phyloP scores from a whole-genome alignment of 441 rosid species.

The Raphanus hybrid region DNA sequence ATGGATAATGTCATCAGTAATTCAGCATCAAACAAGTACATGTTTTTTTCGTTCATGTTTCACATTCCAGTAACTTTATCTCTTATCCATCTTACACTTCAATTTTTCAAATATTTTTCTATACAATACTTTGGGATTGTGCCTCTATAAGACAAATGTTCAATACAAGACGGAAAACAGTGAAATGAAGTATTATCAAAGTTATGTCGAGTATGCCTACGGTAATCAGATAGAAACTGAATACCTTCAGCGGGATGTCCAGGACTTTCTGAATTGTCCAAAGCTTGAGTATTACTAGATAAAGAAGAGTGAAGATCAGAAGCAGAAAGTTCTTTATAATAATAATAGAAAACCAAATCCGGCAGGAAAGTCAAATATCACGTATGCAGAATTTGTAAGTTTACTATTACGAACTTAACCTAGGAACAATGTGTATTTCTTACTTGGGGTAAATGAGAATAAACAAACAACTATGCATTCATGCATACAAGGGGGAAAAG shows the following conservation, averaged over 20 bases:
- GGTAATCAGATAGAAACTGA: slow-evolving; percentile 35
- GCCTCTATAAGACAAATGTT: slow-evolving; percentile 19
- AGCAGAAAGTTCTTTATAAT: slow-evolving; percentile 3
- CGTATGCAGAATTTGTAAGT: slow-evolving; percentile 3
- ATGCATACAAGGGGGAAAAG: not conserved
- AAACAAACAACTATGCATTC: slow-evolving; percentile 23
- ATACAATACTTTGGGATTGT: slow-evolving; percentile 22
- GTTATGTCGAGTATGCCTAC: slow-evolving; percentile 12
- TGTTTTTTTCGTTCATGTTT: slow-evolving; percentile 6
- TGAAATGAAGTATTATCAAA: not conserved
- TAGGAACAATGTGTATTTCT: not conserved
- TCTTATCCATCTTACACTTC: slow-evolving; percentile 15
- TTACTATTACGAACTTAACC: not conserved
- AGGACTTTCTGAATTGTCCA: slow-evolving; percentile 45
- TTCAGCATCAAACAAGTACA: slow-evolving; percentile 19
- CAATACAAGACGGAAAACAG: slow-evolving; percentile 3
- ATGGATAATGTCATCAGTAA: slow-evolving; percentile 6
- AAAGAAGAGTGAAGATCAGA: slow-evolving; percentile 30
- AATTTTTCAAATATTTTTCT: too few relatives aligned
- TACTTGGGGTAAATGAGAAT: slow-evolving; percentile 8
- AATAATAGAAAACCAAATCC: slow-evolving; percentile 12
- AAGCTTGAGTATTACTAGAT: slow-evolving; percentile 60
- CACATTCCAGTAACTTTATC: not conserved
- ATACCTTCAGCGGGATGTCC: slow-evolving; percentile 53
- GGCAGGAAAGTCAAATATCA: not conserved